Evolutionary conservation across 2,329 filamentous ascomycete genomes (phyloP).

Genomic region (Aspergillus pseudonomiae): DNA sequence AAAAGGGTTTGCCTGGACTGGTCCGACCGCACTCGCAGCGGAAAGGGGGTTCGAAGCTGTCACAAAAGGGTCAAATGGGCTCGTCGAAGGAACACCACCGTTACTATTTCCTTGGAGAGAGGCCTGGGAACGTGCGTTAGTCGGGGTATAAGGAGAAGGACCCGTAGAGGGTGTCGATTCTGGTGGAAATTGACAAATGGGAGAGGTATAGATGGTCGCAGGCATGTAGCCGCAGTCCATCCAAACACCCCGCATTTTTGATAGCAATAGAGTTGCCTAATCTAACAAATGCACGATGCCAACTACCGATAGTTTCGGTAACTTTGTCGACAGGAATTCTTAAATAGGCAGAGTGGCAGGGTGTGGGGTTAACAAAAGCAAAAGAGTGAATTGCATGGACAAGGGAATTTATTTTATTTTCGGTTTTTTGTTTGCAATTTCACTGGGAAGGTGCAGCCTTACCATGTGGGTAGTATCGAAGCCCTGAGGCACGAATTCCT

Average conservation of each 20-base stretch:
- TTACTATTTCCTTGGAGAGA: slow-evolving; percentile 53
- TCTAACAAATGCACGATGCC: not conserved
- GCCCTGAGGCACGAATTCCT: slow-evolving; percentile 58
- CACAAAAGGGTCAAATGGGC: slow-evolving; percentile 66
- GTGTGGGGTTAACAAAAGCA: not conserved
- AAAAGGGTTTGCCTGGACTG: slow-evolving; percentile 72
- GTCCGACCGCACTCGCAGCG: slow-evolving; percentile 46
- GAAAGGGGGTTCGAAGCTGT: slow-evolving; percentile 59
- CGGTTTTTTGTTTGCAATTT: not conserved
- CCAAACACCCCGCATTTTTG: not conserved
- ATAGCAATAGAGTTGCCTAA: not conserved
- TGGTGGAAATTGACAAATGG: not conserved
- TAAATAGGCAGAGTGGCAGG: not conserved
- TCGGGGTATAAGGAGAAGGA: slow-evolving; percentile 8
- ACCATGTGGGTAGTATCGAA: slow-evolving; percentile 56
- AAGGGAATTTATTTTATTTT: not conserved
- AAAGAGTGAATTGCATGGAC: not conserved
- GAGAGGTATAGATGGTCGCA: not conserved
- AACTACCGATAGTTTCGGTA: not conserved
- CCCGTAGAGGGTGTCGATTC: not conserved
- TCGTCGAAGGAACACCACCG: slow-evolving; percentile 51
- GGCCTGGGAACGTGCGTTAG: slow-evolving; percentile 31
- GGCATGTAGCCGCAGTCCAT: not conserved
- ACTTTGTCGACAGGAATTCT: not conserved
- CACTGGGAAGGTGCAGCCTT: slow-evolving; percentile 31